Evolutionary conservation across 2,329 filamentous ascomycete genomes (phyloP), one percentile per base, ranked within the genome.

Genomic region (Pseudocercospora vitis): DNA sequence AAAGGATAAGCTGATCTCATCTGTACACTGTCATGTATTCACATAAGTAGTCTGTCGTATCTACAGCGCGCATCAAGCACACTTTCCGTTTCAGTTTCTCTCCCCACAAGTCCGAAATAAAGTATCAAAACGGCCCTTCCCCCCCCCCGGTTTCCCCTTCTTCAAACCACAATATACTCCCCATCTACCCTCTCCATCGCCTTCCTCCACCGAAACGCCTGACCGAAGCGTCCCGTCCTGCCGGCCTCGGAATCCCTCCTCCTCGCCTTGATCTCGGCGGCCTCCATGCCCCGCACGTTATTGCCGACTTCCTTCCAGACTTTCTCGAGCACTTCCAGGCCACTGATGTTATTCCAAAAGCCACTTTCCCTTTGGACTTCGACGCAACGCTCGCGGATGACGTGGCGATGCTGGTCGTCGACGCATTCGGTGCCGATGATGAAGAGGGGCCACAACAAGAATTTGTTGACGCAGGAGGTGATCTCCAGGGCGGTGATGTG

Each of bases 391-490:
- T 83, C 80, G 49, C 91, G 84, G 48, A 96, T 87, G 54, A 91
- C 83, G 53, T 83, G 82, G 59, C 91, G 87, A 66, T 96, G 88
- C 47, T 85, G 77, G 65, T 88, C 84, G 61, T 89, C 87, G 58
- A 94, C 86, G 65, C 90, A 95, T 74, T 96, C 92, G 18, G 89
- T 91, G 16, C 91, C 91, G 1, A 87, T 85, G 48, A 96, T 87
- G 69, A 96, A 96, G 2, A 96, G 80, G 2, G 92, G 91, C 92
- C 91, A 96, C 7, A 96, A 82, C 7, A 96, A 75, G 69, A 95
- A 96, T 68, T 96, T 95, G 72, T 95, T 87, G 31, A 87, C 85
- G 44, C 79, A 81, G 64, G 82, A 84, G 33, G 81, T 87, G 2
- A 85, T 80, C 57, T 89, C 85, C 31, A 96, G 84, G 49, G 85